These are phyloP conservation scores for Exophiala viscosa DNA, from an alignment of 2,329 filamentous ascomycete genomes.

Conservation along the genomic window DNA sequence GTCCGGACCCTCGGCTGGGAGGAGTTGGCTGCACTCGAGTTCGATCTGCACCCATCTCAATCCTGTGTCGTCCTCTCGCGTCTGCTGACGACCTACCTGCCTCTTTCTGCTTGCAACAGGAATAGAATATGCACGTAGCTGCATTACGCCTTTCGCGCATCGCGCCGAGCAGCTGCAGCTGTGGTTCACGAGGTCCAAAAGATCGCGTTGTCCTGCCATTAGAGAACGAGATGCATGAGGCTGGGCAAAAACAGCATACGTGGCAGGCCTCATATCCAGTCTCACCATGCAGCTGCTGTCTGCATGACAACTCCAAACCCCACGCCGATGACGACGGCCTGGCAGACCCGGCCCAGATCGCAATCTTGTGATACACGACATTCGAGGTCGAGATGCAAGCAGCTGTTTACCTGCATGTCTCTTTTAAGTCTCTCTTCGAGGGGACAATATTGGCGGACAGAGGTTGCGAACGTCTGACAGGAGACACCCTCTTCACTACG, in stretches of 20 bases:
- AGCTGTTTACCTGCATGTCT: too few species aligned
- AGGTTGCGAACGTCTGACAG: not conserved
- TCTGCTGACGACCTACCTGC: constrained; percentile 15
- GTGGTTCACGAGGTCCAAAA: too few species aligned
- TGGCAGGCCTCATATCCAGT: constrained; percentile 18
- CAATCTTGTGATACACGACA: constrained; percentile 14
- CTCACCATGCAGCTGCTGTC: constrained; percentile 11
- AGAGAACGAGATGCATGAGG: not conserved
- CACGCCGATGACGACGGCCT: constrained; percentile 9
- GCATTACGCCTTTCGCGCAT: constrained; percentile 18
- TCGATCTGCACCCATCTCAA: not conserved
- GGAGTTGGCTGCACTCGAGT: not conserved
- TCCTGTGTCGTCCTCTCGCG: not conserved
- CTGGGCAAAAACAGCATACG: constrained; percentile 10
- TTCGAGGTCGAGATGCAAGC: too few species aligned
- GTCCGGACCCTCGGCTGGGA: too few species aligned
- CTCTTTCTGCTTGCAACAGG: constrained; percentile 4
- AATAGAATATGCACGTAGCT: constrained; percentile 10
- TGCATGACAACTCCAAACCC: constrained; percentile 19
- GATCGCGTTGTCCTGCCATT: too few species aligned
- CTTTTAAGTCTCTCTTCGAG: too few species aligned
- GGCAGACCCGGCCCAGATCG: constrained; percentile 15
- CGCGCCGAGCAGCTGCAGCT: constrained; percentile 22
- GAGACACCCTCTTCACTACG: not conserved
- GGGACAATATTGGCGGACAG: too few species aligned